Evolutionary conservation across 768 basidiomycete genomes (phyloP), one percentile per base, ranked within the genome.

Genomic region (Boletellus sp.): DNA sequence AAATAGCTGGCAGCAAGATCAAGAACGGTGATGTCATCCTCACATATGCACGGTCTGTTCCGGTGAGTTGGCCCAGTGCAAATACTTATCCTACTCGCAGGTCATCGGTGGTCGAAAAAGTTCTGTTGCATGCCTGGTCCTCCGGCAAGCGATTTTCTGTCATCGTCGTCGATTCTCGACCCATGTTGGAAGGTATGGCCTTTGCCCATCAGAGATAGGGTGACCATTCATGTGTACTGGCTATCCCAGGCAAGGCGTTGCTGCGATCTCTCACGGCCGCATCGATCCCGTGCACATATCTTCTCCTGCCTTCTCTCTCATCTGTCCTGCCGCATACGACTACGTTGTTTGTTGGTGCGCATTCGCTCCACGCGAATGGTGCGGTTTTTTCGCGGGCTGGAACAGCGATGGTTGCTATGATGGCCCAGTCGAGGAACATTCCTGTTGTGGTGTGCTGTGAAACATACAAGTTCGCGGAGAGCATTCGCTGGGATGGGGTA

Each of bases 401-500:
- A 23, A 98, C 94, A 4, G 95, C 95, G 0, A 78, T 94, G 59
- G 92, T 98, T 6, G 91, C 94, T 2, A 95, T 98, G 94, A 84
- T 97, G 78, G 90, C 92, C 1, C 91, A 90, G 67, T 81, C 83
- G 41, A 80, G 87, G 60, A 85, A 84, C 20, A 87, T 97, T 0
- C 95, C 96, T 5, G 94, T 98, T 7, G 82, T 99, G 32, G 93
- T 96, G 22, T 97, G 94, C 56, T 96, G 94, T 60, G 96, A 98
- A 71, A 99, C 96, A 4, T 98, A 98, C 74, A 99, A 99, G 68
- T 98, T 94, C 61, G 89, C 90, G 16, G 95, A 98, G 59, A 83
- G 83, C 31, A 86, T 98, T 24, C 85, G 90, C 68, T 74, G 98
- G 47, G 96, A 99, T 67, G 88, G 88, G 17, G 94, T 99, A 58